Evolutionary conservation across 1,284 basidiomycete species (phyloP).

Genomic region (Melampsora abietis-canadensis): DNA sequence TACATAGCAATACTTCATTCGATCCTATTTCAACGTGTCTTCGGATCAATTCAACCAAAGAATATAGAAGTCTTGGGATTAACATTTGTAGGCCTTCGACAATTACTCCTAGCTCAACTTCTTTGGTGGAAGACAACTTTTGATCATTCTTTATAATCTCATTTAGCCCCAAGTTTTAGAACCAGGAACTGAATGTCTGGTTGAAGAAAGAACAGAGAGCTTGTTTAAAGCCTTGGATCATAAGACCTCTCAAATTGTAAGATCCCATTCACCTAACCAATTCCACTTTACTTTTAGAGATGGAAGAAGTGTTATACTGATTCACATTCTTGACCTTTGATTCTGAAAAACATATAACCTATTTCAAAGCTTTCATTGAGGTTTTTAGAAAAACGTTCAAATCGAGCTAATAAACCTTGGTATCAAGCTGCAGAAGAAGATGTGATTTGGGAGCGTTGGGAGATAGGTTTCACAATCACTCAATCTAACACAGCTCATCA

Average conservation of each 20-base stretch:
- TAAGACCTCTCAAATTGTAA: slow-evolving; percentile 13
- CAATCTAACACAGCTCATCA: slow-evolving; percentile 9
- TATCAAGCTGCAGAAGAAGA: slow-evolving; percentile 15
- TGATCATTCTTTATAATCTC: not conserved
- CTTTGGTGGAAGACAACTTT: too few species aligned
- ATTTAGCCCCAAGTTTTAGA: slow-evolving; percentile 26
- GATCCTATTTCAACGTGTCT: slow-evolving; percentile 17
- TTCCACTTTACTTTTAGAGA: not conserved
- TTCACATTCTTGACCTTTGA: not conserved
- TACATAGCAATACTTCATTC: slow-evolving; percentile 10
- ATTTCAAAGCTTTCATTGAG: slow-evolving; percentile 18
- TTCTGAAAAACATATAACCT: not conserved
- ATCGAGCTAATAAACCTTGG: slow-evolving; percentile 7
- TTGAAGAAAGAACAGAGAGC: slow-evolving; percentile 14
- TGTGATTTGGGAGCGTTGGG: slow-evolving; percentile 36
- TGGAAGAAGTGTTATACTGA: not conserved
- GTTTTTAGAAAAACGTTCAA: slow-evolving; percentile 24
- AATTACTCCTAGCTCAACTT: not conserved
- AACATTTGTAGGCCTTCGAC: not conserved
- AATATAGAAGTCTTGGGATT: slow-evolving; percentile 1
- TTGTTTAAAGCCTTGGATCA: slow-evolving; percentile 13
- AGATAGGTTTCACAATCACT: slow-evolving; percentile 23
- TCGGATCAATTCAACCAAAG: slow-evolving; percentile 13
- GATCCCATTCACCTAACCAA: not conserved
- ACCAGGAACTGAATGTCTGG: slow-evolving; percentile 21